Conservation (phyloP, 2,329 filamentous ascomycete genomes). For the Aotearoamyces nothofagi region DNA sequence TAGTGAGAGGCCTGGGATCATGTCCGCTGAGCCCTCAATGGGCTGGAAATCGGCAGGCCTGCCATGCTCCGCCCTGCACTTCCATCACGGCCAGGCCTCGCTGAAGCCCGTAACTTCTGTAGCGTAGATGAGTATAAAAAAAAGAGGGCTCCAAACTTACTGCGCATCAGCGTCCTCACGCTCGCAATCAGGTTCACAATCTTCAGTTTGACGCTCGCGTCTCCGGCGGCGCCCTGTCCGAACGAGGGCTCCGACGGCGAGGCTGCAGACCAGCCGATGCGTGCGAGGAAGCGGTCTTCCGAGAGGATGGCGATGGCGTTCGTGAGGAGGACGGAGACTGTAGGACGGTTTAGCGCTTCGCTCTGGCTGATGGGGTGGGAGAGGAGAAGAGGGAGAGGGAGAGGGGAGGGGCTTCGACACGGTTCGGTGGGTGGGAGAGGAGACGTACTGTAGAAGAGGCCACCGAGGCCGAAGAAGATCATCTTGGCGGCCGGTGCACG, state of each 20-base stretch:
- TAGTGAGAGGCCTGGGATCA: too few species aligned
- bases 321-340: slow-evolving; percentile 73
- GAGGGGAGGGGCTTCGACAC: slow-evolving; percentile 5
- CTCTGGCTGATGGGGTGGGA: slow-evolving; percentile 2
- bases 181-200: slow-evolving; percentile 81
- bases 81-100: too few species aligned
- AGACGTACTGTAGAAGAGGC: slow-evolving; percentile 53
- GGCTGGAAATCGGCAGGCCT: too few species aligned
- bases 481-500: slow-evolving; percentile 30
- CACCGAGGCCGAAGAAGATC: slow-evolving; percentile 53
- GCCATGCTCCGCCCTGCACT: too few species aligned
- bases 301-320: slow-evolving; percentile 90
- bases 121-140: slow-evolving; percentile 1
- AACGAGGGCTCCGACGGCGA: slow-evolving; percentile 59
- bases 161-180: slow-evolving; percentile 82
- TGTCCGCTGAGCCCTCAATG: too few species aligned
- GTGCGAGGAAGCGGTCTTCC: slow-evolving; percentile 81
- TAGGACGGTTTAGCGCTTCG: slow-evolving; percentile 5
- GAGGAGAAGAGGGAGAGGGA: neutral
- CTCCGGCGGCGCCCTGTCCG: slow-evolving; percentile 47
- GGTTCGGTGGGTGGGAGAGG: neutral
- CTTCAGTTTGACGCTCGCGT: slow-evolving; percentile 72
- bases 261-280: slow-evolving; percentile 69
- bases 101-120: too few species aligned
- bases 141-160: slow-evolving; percentile 37